These are phyloP conservation scores for Lophium mytilinum DNA, from an alignment of 495 filamentous ascomycete species.

Conservation along the genomic window DNA sequence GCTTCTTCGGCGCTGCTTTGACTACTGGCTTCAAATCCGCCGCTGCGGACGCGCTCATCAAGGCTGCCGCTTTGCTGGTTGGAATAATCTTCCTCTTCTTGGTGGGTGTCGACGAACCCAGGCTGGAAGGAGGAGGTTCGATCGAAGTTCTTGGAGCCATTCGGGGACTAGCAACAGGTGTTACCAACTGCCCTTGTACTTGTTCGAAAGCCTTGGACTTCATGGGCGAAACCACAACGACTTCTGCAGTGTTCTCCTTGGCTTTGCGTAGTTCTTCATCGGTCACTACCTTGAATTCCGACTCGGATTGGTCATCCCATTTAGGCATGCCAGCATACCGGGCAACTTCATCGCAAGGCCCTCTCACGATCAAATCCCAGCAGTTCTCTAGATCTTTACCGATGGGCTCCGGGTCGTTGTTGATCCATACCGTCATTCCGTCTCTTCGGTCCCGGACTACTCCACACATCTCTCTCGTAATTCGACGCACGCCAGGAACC, in stretches of 20 bases:
- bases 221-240: slow-evolving; percentile 11
- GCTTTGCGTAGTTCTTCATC: slow-evolving; percentile 27
- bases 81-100: background rate
- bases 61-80: background rate
- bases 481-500: slow-evolving; percentile 80
- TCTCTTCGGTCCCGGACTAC: slow-evolving; percentile 70
- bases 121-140: background rate
- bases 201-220: slow-evolving; percentile 6
- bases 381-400: slow-evolving; percentile 82
- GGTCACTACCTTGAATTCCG: slow-evolving; percentile 39
- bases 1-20: background rate
- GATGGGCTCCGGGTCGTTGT: slow-evolving; percentile 70
- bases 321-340: slow-evolving; percentile 60
- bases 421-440: slow-evolving; percentile 92
- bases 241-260: slow-evolving; percentile 5
- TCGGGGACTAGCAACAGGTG: background rate
- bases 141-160: background rate
- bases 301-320: slow-evolving; percentile 60
- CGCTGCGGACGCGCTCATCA: background rate
- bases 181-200: background rate
- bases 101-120: background rate
- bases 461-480: slow-evolving; percentile 84
- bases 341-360: slow-evolving; percentile 83
- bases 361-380: slow-evolving; percentile 83
- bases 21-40: no score